Conservation (phyloP, 805 yeast genomes). For the Zygosaccharomyces siamensis region DNA sequence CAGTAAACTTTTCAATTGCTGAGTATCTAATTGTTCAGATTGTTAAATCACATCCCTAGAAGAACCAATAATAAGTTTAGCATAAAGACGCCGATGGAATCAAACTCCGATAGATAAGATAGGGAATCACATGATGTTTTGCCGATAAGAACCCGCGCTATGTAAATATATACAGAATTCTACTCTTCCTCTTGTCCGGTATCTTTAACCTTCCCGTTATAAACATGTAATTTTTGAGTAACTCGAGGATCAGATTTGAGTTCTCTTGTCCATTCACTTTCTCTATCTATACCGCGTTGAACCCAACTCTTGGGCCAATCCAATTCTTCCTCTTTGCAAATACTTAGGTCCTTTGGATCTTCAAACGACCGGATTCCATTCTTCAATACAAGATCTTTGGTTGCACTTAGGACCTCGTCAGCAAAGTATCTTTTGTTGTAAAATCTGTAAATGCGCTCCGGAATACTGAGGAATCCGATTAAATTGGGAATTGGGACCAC, state of each 20-base stretch:
- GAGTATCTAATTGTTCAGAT: too few relatives aligned
- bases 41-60: too few relatives aligned
- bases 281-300: constrained; percentile 60
- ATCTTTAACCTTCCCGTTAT: constrained; percentile 7
- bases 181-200: not conserved
- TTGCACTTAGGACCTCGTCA: constrained; percentile 57
- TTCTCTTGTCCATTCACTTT: constrained; percentile 86
- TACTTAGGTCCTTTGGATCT: constrained; percentile 35
- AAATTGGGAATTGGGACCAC: constrained; percentile 74
- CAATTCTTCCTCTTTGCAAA: constrained; percentile 56
- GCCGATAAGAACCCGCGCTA: not conserved
- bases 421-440: constrained; percentile 71
- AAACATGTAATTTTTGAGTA: constrained; percentile 8
- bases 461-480: constrained; percentile 73
- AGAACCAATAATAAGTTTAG: too few relatives aligned
- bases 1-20: too few relatives aligned
- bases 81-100: too few relatives aligned
- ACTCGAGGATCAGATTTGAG: constrained; percentile 67
- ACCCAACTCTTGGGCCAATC: constrained; percentile 92
- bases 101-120: too few relatives aligned
- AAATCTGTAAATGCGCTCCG: constrained; percentile 70
- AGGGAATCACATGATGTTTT: too few relatives aligned
- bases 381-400: constrained; percentile 49
- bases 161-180: not conserved
- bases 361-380: constrained; percentile 48